Percentiles rank a stretch among this genome's conserved stretches.
phyloP scores from a whole-genome alignment of 306 rosid genomes.

The Cotoneaster glaucophyllus region DNA sequence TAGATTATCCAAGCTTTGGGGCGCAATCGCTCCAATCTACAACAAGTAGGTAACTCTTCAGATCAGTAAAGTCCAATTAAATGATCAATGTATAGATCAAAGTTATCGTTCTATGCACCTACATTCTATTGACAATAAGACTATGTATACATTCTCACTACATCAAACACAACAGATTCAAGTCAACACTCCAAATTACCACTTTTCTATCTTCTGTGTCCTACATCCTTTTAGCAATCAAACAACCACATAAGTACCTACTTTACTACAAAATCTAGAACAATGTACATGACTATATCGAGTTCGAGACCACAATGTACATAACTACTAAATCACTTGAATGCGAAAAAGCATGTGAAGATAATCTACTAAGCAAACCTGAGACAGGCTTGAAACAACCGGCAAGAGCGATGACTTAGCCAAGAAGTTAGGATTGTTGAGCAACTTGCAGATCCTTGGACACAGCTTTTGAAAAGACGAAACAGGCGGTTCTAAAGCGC shows the following conservation, averaged over 20 bases:
- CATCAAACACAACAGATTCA: background rate
- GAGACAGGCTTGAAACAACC: constrained; percentile 73
- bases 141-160: background rate
- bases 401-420: constrained; percentile 75
- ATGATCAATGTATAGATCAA: background rate
- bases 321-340: background rate
- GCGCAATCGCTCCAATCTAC: constrained; percentile 84
- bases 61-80: background rate
- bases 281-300: background rate
- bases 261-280: background rate
- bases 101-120: background rate
- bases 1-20: constrained; percentile 75
- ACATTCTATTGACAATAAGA: background rate
- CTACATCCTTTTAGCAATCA: background rate
- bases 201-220: background rate
- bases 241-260: background rate
- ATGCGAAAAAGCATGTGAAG: background rate
- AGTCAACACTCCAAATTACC: background rate
- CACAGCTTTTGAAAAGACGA: constrained; percentile 78
- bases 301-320: background rate
- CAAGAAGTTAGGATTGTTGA: constrained; percentile 71
- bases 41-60: constrained; percentile 22
- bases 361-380: constrained; percentile 37
- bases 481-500: constrained; percentile 47
- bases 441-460: constrained; percentile 86